Conservation (phyloP, 768 basidiomycete species). For the Tephrocybe sp. region DNA sequence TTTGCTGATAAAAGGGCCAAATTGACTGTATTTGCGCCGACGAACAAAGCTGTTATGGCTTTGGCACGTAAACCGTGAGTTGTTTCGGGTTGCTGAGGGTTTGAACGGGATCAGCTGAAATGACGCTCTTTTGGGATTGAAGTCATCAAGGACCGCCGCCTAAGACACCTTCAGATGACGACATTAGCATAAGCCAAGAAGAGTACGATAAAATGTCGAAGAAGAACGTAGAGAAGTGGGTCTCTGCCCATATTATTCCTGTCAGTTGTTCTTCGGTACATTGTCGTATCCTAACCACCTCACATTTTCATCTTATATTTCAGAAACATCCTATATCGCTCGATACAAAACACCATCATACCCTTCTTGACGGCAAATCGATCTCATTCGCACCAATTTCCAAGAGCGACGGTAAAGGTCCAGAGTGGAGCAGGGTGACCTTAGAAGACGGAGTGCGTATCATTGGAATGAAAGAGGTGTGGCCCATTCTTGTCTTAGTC, state of each 20-base stretch:
- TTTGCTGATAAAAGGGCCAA: conserved; percentile 38
- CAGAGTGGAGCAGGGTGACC: conserved; percentile 58
- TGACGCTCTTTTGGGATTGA: too few species aligned
- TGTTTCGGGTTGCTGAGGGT: background rate
- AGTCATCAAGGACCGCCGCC: conserved; percentile 63
- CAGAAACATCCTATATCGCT: conserved; percentile 50
- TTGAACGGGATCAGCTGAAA: conserved; percentile 1
- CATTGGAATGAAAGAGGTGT: conserved; percentile 59
- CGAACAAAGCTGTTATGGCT: conserved; percentile 86
- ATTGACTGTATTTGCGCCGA: conserved; percentile 74
- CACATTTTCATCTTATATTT: background rate
- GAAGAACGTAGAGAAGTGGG: conserved; percentile 75
- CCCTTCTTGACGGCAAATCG: conserved; percentile 56
- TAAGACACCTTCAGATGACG: conserved; percentile 34
- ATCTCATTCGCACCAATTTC: conserved; percentile 49
- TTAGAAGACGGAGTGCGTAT: conserved; percentile 58
- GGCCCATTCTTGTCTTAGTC: background rate
- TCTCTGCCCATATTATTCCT: conserved; percentile 80
- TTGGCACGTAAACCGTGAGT: conserved; percentile 80
- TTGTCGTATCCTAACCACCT: background rate
- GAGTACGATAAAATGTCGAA: conserved; percentile 60
- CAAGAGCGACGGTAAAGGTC: conserved; percentile 31
- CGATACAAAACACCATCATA: conserved; percentile 45
- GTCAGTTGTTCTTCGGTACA: conserved; percentile 34
- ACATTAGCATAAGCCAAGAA: conserved; percentile 58